Base-by-base conservation (phyloP, 805 yeast species). In the Candida gorgasii region DNA sequence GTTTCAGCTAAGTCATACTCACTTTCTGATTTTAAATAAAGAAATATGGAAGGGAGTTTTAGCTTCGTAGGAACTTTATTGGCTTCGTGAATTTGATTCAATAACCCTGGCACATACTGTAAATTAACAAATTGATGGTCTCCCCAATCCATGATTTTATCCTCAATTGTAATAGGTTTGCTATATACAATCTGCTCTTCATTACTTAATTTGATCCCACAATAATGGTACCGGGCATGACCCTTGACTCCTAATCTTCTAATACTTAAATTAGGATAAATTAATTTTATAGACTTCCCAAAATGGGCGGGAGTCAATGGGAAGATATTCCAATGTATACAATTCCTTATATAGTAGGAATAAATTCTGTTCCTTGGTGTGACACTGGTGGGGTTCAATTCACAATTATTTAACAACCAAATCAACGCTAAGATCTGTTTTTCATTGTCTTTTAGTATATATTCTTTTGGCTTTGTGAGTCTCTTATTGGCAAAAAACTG, bases 171-270 rank as follows among this genome's bases (percentile, higher is more conserved):
- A 7, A 36, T 16, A 6, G 30, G 39, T 26, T 36, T 36, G 13
- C 36, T 19, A 39, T 29, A 31, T 30, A 2, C 20, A 22, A 39
- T 19, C 15, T 24, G 17, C 16, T 39, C 42, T 28, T 39, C 43
- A 18, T 32, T 19, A 32, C n/a, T 34, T 15, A 42, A 31, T 23
- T 42, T 42, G 40, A 89, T 72, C 2, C 95, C 95, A 61, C 92
- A 85, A 56, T 87, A 89, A 59, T 88, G 95, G 61, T 89, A 89
- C 57, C 84, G 84, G 15, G 92, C 81, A 55, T 83, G 85, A 2
- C 90, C 90, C 38, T 95, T 72, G 59, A 82, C 79, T 1, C 97
- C 97, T 40, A 89, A 67, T 41, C 97, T 73, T 49, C 95, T 75
- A 0, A 93, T 85, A 22, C 81, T 79, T 47, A 87, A 67, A 42